Evolutionary conservation across 1,139 yeast species (phyloP), one percentile per base, ranked within the genome.

Genomic region (Candida neerlandica): DNA sequence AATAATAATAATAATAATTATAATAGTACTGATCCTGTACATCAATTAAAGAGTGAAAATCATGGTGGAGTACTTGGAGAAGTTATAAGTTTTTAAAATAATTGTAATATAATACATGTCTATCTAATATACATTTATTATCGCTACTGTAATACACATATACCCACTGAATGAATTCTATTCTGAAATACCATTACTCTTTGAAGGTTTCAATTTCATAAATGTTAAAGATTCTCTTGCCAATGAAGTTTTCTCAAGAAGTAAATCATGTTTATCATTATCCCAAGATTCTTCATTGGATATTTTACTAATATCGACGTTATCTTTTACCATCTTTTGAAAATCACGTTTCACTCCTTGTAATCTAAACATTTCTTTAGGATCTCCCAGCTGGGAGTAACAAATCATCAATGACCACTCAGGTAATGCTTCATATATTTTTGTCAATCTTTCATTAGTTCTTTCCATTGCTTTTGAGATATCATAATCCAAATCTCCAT

Each of bases 381-480:
- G 82, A 56, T 83, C 80, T 2, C 92, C 91, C 49, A 80, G 73
- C 1, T 87, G 89, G 0, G 90, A 77, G 58, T 82, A 72, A 1
- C 91, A 63, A 0, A 90, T 68, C 32, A 92, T 59, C 23, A 85
- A 68, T 0, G 96, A 78, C 44, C 83, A 76, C 0, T 70, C 66
- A 0, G 96, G 91, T 19, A 87, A 61, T 2, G 63, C 55, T 0
- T 73, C 68, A 59, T 86, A 83, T 4, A 92, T 67, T 38, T 64
- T 63, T 10, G 65, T 56, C 14, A 92, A 58, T 41, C 86, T 68
- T 2, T 59, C 54, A 56, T 81, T 78, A 11, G 86, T 60, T 7
- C 64, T 60, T 5, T 41, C 38, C 43, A 67, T 64, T 33, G 71
- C 64, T 38, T 60, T 57, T 35, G 46, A 41, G 39, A 54, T 32